Evolutionary conservation across 306 rosid species (phyloP), one percentile per base, ranked within the genome.

Genomic region (Pachyrhizus erosus): DNA sequence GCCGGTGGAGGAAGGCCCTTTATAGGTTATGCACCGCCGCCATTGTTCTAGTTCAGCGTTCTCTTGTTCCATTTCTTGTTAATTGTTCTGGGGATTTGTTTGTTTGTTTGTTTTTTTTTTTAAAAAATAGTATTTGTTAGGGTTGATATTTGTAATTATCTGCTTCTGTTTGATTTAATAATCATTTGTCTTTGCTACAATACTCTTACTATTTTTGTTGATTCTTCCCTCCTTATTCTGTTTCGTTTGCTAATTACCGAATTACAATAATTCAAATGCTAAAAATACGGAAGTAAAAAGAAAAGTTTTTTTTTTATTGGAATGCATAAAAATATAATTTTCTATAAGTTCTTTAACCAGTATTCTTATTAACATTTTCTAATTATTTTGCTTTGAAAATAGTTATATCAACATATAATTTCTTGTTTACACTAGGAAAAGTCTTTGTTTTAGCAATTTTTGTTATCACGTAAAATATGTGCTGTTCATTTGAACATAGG

Each of bases 21-120:
- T 85, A 69, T 88, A 68, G 85, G 83, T 64, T 78, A 77, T 8
- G 88, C 90, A 0, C 87, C 92, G 37, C 79, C 89, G 7, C 89
- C 90, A 14, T 46, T 78, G 1, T 79, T 55, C 70, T 84, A 86
- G 80, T 55, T 33, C 57, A n/a, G 15, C n/a, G 3, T 5, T 9
- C 14, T 67, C 57, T 46, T 64, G 27, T 23, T 73, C 71, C 0
- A 3, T 31, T 65, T 70, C 7, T 62, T 26, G 58, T 34, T 77
- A 7, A 7, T 37, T 52, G 34, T 70, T 77, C 77, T 76, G 46
- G 78, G 75, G 68, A 82, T 78, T 75, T 82, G 60, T n/a, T 66
- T 60, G 5, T 37, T 40, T 37, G n/a, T n/a, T n/a, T n/a, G n/a
- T n/a, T n/a, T n/a, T n/a, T n/a, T 1, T 7, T 24, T 58, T 71